These are phyloP conservation scores for Colletotrichum falcatum DNA, from an alignment of 2,329 filamentous ascomycete genomes.

Conservation along the genomic window DNA sequence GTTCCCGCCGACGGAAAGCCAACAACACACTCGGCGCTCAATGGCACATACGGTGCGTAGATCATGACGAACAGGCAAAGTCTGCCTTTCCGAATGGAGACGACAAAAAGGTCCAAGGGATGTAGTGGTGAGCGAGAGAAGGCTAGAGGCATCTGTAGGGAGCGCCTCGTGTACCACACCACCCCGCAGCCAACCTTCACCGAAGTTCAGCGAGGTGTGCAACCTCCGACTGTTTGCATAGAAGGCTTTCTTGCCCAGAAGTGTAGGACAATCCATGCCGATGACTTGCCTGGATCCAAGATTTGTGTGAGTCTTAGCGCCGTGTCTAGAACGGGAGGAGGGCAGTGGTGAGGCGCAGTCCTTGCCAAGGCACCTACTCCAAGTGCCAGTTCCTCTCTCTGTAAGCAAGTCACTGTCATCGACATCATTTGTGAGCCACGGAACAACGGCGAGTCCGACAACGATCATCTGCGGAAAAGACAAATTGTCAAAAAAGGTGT, in stretches of 20 bases:
- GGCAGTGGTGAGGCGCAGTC: not conserved
- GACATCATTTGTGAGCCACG: not conserved
- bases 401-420: not conserved
- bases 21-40: not conserved
- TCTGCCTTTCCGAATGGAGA: conserved; percentile 1
- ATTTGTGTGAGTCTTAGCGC: conserved; percentile 18
- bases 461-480: not conserved
- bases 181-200: conserved; percentile 1
- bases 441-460: not conserved
- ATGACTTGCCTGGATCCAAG: not conserved
- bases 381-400: not conserved
- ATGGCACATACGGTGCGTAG: not conserved
- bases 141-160: conserved; percentile 2
- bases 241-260: not conserved
- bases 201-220: conserved; percentile 26
- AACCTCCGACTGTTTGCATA: not conserved
- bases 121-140: not conserved
- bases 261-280: not conserved
- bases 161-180: conserved; percentile 18
- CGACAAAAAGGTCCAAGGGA: not conserved
- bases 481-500: conserved; percentile 1
- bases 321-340: conserved; percentile 7
- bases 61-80: not conserved
- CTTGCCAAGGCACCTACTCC: not conserved
- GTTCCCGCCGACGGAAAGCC: not conserved